Conservation (phyloP, 2,329 filamentous ascomycete genomes). For the Fusarium keratoplasticum region DNA sequence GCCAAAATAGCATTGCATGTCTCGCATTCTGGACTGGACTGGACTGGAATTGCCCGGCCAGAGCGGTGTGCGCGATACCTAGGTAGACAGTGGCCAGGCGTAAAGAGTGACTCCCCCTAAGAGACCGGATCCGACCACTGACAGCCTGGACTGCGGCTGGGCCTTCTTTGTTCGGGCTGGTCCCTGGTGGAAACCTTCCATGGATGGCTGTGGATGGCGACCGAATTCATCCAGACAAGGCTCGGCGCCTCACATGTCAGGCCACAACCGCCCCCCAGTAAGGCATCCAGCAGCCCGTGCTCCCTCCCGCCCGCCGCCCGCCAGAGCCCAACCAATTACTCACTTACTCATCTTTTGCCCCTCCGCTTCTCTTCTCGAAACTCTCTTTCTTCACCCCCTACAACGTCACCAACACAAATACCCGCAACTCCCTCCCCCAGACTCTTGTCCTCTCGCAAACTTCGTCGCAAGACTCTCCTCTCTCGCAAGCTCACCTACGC, state of each 20-base stretch:
- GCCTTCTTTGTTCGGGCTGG: neutral
- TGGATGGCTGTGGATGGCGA: slow-evolving; percentile 28
- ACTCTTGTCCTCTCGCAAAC: slow-evolving; percentile 33
- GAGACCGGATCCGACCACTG: neutral
- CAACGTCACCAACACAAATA: slow-evolving; percentile 43
- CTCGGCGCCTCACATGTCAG: slow-evolving; percentile 18
- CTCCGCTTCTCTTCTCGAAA: slow-evolving; percentile 27
- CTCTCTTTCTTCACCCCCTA: slow-evolving; percentile 32
- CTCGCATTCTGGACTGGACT: neutral
- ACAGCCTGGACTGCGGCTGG: neutral
- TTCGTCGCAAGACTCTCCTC: slow-evolving; percentile 30
- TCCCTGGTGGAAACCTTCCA: slow-evolving; percentile 4
- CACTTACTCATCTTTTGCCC: slow-evolving; percentile 40
- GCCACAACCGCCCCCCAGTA: neutral
- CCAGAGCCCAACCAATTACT: neutral
- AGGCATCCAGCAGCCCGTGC: neutral
- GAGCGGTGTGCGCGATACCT: neutral
- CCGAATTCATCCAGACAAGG: slow-evolving; percentile 19
- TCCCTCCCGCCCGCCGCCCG: slow-evolving; percentile 15
- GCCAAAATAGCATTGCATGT: neutral
- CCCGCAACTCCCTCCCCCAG: slow-evolving; percentile 27
- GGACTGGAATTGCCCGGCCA: neutral
- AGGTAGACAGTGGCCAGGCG: neutral
- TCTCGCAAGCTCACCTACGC: neutral
- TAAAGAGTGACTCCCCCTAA: neutral